Base-by-base conservation (phyloP, 139 green algal species). In the Chlamydomonas sp. region DNA sequence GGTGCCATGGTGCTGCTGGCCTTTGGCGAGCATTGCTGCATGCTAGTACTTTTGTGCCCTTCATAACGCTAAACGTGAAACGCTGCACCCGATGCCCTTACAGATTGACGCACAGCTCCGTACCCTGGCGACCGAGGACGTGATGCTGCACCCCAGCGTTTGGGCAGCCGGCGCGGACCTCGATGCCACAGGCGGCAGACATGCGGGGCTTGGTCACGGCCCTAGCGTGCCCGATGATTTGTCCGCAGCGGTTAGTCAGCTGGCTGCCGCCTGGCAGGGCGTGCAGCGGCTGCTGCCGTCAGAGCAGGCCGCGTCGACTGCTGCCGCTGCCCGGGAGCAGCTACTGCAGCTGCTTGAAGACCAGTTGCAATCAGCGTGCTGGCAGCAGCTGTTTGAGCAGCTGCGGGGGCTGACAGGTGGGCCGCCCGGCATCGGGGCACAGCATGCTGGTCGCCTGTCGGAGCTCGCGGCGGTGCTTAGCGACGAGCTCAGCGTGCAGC, bases 391-490 rank as follows among this genome's bases (percentile, higher is more conserved):
- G 64, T 49, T 85, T 64, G 2, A 12, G 14, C 66, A 58, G 49
- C 79, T 85, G 31, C 57, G 12, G 57, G 71, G 31, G 31, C 31
- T 49, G 31, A 49, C 31, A 49, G 31, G 31, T 49, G 31, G 31
- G 31, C 31, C 17, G 20, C 20, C 20, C 4, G 20, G 20, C 17
- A 5, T 20, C 58, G 20, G 6, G 20, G 20, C 71, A 77, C 20
- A 5, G 16, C 71, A 5, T 20, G 71, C 15, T 76, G 12, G 71
- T 76, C 15, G 14, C 16, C 78, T 83, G 5, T 83, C 78, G 4
- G 78, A 62, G 8, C 78, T 72, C n/a, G 83, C 83, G 3, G 74
- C 63, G 63, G 64, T 84, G 67, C 60, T 85, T 8, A 85, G 63
- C 61, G 68, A 89, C 58, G 66, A 85, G 77, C 85, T 89, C 0